A percentile compares a stretch with the other conserved stretches of the same genome.
Evolutionary conservation across 2,329 filamentous ascomycete genomes (phyloP).

Genomic region (Claviceps digitariae): DNA sequence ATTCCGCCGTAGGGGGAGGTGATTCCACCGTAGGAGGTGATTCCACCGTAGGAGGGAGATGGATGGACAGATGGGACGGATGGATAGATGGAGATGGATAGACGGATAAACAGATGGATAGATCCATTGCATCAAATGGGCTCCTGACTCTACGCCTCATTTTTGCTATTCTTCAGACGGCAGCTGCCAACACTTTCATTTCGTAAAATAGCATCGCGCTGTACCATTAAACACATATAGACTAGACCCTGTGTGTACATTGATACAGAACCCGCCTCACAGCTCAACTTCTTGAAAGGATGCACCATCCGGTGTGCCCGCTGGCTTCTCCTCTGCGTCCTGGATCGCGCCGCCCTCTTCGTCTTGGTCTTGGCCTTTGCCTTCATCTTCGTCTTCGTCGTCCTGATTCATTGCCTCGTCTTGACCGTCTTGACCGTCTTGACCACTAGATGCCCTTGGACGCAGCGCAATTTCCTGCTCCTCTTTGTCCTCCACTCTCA

Average conservation of each 20-base stretch:
- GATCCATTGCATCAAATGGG: too few relatives aligned
- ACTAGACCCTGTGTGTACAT: too few relatives aligned
- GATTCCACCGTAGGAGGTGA: conserved; percentile 5
- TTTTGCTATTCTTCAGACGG: too few relatives aligned
- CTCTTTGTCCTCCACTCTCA: conserved; percentile 40
- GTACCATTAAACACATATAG: too few relatives aligned
- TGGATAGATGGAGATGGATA: not conserved
- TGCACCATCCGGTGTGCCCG: conserved; percentile 38
- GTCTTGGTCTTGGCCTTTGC: not conserved
- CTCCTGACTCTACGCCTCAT: too few relatives aligned
- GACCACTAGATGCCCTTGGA: conserved; percentile 16
- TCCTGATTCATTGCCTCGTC: conserved; percentile 12
- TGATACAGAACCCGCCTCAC: conserved; percentile 13
- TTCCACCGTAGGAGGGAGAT: not conserved
- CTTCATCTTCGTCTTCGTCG: conserved; percentile 13
- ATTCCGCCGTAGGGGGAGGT: conserved; percentile 36
- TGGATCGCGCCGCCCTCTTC: conserved; percentile 18
- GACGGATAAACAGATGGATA: not conserved
- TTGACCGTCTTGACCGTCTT: conserved; percentile 1
- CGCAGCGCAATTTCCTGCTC: conserved; percentile 39
- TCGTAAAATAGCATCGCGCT: too few relatives aligned
- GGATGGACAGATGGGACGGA: not conserved
- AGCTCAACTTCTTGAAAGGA: conserved; percentile 54
- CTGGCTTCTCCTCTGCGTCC: conserved; percentile 24
- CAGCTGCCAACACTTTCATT: too few relatives aligned